Base-by-base conservation (phyloP, 1,284 basidiomycete genomes). In the Marasmius oreades region DNA sequence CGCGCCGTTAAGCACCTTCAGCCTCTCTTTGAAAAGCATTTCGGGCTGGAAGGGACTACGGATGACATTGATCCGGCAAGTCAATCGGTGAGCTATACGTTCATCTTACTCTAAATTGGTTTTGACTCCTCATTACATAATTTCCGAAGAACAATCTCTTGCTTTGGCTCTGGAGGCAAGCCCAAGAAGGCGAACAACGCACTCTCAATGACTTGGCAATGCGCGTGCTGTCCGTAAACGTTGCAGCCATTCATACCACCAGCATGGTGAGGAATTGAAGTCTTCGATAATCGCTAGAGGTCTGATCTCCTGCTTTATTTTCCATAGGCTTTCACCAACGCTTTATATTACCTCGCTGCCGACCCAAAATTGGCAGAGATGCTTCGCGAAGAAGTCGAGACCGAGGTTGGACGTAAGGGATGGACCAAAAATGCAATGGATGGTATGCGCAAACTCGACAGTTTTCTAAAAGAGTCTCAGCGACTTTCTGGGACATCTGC, bases 361-460 rank as follows among this genome's bases (percentile, higher is more conserved):
- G 47, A 50, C 28, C 14, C 47, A 26, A 50, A 50, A 28, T 26
- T 50, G 47, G 47, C 18, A 18, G 16, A 33, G 11, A 50, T 50
- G 47, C 26, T 50, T 14, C 47, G 47, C n/a, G 47, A 33, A 33
- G 47, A 50, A 33, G 28, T 50, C 5, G 47, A 50, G n/a, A 18
- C 5, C 16, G 26, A 50, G 26, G 28, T 50, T 33, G 12, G 31
- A 33, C 5, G n/a, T 1, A 26, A 52, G n/a, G 39, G 34, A 6
- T 52, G 51, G 51, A 52, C 20, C 10, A 52, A 52, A 39, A 39
- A 37, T 43, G 51, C 51, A 2, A 52, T 52, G 51, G 51, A 43
- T 24, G 39, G 39, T 8, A 52, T 52, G 51, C 39, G 39, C 7
- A 52, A 52, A 22, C 39, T 52, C 23, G 51, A 52, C 22, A 52